Conservation (phyloP, 2,329 filamentous ascomycete species). For the Akanthomyces muscarius region DNA sequence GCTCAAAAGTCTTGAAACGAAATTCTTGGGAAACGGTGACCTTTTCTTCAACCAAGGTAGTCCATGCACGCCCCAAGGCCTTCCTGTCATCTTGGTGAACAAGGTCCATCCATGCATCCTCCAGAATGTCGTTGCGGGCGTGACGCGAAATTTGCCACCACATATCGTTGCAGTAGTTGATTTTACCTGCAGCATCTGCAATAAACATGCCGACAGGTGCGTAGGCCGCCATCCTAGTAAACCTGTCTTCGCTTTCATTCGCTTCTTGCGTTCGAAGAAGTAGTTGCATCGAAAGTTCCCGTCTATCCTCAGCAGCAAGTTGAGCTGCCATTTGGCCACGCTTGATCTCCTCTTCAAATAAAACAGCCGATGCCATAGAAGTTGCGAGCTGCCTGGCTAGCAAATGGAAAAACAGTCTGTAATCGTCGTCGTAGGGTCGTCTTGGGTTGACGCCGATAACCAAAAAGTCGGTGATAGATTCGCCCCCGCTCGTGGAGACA, state of each 20-base stretch:
- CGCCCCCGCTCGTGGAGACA: conserved; percentile 66
- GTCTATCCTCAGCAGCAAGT: conserved; percentile 70
- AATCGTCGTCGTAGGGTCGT: conserved; percentile 75
- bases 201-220: conserved; percentile 84
- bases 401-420: conserved; percentile 71
- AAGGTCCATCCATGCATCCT: conserved; percentile 68
- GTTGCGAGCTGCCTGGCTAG: conserved; percentile 73
- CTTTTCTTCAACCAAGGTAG: conserved; percentile 56
- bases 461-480: conserved; percentile 71
- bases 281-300: conserved; percentile 72
- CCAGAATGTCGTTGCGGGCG: conserved; percentile 52
- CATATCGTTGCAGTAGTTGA: conserved; percentile 79
- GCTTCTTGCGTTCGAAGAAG: conserved; percentile 60
- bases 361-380: conserved; percentile 73
- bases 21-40: conserved; percentile 67
- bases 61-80: conserved; percentile 58
- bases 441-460: conserved; percentile 75
- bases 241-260: conserved; percentile 68
- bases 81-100: conserved; percentile 63
- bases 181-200: conserved; percentile 64
- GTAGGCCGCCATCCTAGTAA: conserved; percentile 80
- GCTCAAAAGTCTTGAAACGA: conserved; percentile 66
- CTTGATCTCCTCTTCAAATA: conserved; percentile 80
- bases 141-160: conserved; percentile 70
- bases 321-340: conserved; percentile 69